Base-by-base conservation (phyloP, 2,329 filamentous ascomycete genomes). In the Setomelanomma holmii region DNA sequence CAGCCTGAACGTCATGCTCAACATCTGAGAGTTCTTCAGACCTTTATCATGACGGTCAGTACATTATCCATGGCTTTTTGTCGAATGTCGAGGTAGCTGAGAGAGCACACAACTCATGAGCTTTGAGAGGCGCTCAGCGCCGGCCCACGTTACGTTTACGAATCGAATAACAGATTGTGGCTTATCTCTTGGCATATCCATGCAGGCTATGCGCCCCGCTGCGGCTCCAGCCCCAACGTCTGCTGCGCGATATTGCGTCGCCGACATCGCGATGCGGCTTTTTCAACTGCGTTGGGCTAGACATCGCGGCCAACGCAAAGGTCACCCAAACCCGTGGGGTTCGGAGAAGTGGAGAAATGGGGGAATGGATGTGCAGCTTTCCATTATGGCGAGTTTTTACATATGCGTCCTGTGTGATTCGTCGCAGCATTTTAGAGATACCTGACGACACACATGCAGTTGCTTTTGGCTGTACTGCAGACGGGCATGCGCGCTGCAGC, bases 191-290 rank as follows among this genome's bases (percentile, higher is more conserved):
- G 57, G 55, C 58, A 41, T 58, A 65, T 64, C 62, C 61, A 53
- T 53, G 50, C 58, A 56, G 46, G 51, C 55, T 55, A 51, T 53
- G 47, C 55, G 59, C 56, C 64, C 27, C 61, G 53, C 50, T 51
- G 51, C 54, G 58, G 22, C 49, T 61, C 59, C 54, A 60, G 22
- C 49, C 63, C 59, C 64, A 66, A 66, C 59, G 61, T 52, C 50
- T 22, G 46, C 53, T 60, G 58, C 54, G 56, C 64, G 55, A 62
- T 59, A 61, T 51, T 45, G 46, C 35, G 27, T 53, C 40, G 61
- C 68, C 69, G 70, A 71, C 61, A 66, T 70, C 58, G 68, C 65
- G 61, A 61, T 59, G 62, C 60, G 66, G 63, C 57, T 63, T 64
- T 68, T 61, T 59, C 56, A 20, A 51, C 54, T 36, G 30, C 24